Evolutionary conservation across 2,329 filamentous ascomycete species (phyloP).

Genomic region (Dryadomyces quercivorus): DNA sequence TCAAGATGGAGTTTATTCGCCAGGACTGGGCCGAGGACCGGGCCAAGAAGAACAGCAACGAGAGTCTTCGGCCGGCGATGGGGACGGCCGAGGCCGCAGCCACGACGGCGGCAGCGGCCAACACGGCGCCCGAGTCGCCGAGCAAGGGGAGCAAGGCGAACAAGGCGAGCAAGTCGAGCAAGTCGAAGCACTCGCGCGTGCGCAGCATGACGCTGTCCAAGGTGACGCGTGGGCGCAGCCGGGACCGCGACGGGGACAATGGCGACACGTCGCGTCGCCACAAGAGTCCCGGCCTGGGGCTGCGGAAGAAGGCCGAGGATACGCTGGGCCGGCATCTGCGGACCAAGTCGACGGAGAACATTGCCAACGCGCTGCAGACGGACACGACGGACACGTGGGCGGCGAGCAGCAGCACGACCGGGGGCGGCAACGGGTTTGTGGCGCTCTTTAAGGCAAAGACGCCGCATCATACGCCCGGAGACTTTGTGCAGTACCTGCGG

Average conservation of each 20-base stretch:
- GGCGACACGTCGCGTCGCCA: slow-evolving; percentile 15
- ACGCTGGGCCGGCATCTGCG: slow-evolving; percentile 50
- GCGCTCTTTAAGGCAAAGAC: slow-evolving; percentile 53
- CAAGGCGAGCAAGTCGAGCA: slow-evolving; percentile 26
- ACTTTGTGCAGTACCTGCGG: slow-evolving; percentile 77
- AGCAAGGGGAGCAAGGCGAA: slow-evolving; percentile 19
- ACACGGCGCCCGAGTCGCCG: not conserved
- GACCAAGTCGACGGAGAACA: slow-evolving; percentile 61
- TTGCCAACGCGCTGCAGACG: slow-evolving; percentile 33
- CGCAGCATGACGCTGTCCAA: slow-evolving; percentile 70
- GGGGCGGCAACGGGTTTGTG: slow-evolving; percentile 26
- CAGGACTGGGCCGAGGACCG: slow-evolving; percentile 69
- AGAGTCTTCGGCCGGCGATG: slow-evolving; percentile 24
- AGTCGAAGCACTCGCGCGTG: slow-evolving; percentile 51
- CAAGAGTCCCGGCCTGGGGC: slow-evolving; percentile 53
- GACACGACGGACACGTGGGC: slow-evolving; percentile 30
- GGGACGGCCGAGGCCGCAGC: not conserved
- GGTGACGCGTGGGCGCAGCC: slow-evolving; percentile 21
- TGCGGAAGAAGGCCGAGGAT: slow-evolving; percentile 59
- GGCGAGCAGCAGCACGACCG: not conserved
- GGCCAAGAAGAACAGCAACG: slow-evolving; percentile 30
- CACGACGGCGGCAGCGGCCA: slow-evolving; percentile 17
- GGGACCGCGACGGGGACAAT: not conserved
- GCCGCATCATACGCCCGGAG: slow-evolving; percentile 60
- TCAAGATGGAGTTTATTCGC: slow-evolving; percentile 91